Conservation (phyloP, 1,284 basidiomycete genomes). For the Ustilago bromivora region DNA sequence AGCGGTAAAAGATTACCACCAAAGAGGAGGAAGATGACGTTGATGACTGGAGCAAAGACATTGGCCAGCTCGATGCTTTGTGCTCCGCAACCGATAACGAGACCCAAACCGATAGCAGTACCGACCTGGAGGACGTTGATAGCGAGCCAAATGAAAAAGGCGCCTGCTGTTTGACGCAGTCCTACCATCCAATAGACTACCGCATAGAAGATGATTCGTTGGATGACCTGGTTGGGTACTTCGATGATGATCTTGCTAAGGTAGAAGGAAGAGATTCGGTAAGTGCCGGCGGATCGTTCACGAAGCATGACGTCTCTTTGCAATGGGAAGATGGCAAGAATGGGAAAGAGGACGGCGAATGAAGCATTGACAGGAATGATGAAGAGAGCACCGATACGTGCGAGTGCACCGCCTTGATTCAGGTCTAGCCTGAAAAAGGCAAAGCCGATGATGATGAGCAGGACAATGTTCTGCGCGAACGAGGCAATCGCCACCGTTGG, state of each 20-base stretch:
- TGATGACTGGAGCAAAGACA: slow-evolving; percentile 58
- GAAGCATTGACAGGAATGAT: slow-evolving; percentile 53
- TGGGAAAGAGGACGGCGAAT: slow-evolving; percentile 49
- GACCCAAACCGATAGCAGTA: slow-evolving; percentile 39
- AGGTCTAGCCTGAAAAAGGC: slow-evolving; percentile 50
- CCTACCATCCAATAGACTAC: slow-evolving; percentile 57
- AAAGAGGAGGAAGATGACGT: slow-evolving; percentile 58
- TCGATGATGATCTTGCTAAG: slow-evolving; percentile 51
- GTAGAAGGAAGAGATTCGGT: slow-evolving; percentile 53
- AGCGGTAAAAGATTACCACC: slow-evolving; percentile 55
- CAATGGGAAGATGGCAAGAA: slow-evolving; percentile 54
- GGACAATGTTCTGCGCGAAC: slow-evolving; percentile 39
- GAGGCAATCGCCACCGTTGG: slow-evolving; percentile 45
- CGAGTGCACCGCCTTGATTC: slow-evolving; percentile 50
- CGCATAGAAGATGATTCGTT: slow-evolving; percentile 37
- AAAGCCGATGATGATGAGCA: slow-evolving; percentile 55
- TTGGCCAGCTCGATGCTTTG: slow-evolving; percentile 49
- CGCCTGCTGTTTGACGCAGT: slow-evolving; percentile 21
- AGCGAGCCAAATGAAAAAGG: slow-evolving; percentile 57
- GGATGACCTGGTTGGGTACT: slow-evolving; percentile 49
- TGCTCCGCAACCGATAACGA: slow-evolving; percentile 48
- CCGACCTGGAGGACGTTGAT: slow-evolving; percentile 46
- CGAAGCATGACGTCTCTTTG: slow-evolving; percentile 52
- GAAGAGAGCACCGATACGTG: slow-evolving; percentile 54
- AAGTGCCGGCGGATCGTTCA: slow-evolving; percentile 52